These are phyloP conservation scores for Globisporangium radiosum DNA, from an alignment of 352 stramenopile genomes.

Conservation along the genomic window DNA sequence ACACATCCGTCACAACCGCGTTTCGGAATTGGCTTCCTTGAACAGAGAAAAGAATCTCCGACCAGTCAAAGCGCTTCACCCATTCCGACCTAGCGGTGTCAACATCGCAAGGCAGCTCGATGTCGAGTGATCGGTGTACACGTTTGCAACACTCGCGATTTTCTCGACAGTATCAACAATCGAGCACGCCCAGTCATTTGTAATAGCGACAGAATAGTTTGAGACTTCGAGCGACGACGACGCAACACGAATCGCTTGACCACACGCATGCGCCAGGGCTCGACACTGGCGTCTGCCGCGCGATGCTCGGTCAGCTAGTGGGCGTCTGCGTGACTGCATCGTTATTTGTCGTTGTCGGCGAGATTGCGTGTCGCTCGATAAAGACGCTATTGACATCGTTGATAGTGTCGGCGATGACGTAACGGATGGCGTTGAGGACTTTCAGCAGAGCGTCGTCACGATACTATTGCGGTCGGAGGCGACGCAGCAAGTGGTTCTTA, in stretches of 20 bases:
- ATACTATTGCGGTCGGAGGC: constrained; percentile 52
- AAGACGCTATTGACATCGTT: background rate
- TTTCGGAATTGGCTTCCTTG: too few relatives aligned
- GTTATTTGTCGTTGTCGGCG: constrained; percentile 45
- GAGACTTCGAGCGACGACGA: constrained; percentile 7
- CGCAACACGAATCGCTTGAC: constrained; percentile 27
- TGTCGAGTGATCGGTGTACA: constrained; percentile 35
- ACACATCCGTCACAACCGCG: too few relatives aligned
- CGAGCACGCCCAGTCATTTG: constrained; percentile 20
- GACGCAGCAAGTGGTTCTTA: constrained; percentile 27
- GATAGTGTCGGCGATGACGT: background rate
- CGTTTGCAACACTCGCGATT: constrained; percentile 7
- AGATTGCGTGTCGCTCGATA: constrained; percentile 42
- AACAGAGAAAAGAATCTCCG: too few relatives aligned
- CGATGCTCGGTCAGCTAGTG: constrained; percentile 43
- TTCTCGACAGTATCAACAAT: too few relatives aligned
- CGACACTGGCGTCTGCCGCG: constrained; percentile 41
- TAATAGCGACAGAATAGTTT: constrained; percentile 11
- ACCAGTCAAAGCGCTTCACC: too few relatives aligned
- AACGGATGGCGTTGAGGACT: constrained; percentile 23
- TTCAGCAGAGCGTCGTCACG: constrained; percentile 42
- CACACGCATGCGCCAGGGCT: constrained; percentile 24
- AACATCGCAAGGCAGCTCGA: constrained; percentile 11
- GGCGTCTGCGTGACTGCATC: constrained; percentile 21
- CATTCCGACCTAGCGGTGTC: constrained; percentile 2